These are phyloP conservation scores for Phyllosticta capitalensis DNA, from an alignment of 2,329 filamentous ascomycete species.

Conservation along the genomic window DNA sequence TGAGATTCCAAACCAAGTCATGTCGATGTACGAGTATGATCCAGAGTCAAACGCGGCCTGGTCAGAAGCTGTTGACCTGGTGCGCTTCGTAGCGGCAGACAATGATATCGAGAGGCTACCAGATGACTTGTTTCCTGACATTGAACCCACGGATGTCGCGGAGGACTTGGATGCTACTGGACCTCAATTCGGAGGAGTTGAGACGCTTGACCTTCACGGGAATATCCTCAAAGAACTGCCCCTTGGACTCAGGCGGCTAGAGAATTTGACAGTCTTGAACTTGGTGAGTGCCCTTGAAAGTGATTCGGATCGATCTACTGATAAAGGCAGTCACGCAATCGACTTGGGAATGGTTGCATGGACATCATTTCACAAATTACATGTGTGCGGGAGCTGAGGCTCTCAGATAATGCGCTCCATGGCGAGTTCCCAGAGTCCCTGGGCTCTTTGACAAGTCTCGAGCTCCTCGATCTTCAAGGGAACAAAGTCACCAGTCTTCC, in stretches of 20 bases:
- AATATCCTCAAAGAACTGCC: constrained; percentile 68
- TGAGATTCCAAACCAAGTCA: constrained; percentile 69
- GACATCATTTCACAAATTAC: constrained; percentile 65
- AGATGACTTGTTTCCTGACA: constrained; percentile 71
- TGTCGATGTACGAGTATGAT: constrained; percentile 83
- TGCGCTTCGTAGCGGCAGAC: constrained; percentile 74
- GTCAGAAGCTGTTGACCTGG: constrained; percentile 86
- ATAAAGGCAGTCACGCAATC: constrained; percentile 60
- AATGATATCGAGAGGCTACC: constrained; percentile 73
- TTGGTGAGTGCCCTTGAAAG: constrained; percentile 48
- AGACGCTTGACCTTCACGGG: constrained; percentile 76
- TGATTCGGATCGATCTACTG: constrained; percentile 1
- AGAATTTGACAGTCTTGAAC: constrained; percentile 70
- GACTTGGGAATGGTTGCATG: constrained; percentile 61
- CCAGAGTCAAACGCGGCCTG: constrained; percentile 60
- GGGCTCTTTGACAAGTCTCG: constrained; percentile 56
- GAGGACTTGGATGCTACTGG: constrained; percentile 58
- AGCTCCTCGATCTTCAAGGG: constrained; percentile 69
- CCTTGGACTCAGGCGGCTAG: constrained; percentile 62
- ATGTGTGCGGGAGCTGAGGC: constrained; percentile 66
- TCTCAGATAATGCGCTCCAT: constrained; percentile 65
- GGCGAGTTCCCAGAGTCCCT: constrained; percentile 51
- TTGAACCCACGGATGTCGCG: constrained; percentile 41
- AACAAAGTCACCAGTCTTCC: constrained; percentile 71
- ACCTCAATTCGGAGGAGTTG: constrained; percentile 72